phyloP scores from a whole-genome alignment of 208 protist genomes.

The Leptomonas seymouri region DNA sequence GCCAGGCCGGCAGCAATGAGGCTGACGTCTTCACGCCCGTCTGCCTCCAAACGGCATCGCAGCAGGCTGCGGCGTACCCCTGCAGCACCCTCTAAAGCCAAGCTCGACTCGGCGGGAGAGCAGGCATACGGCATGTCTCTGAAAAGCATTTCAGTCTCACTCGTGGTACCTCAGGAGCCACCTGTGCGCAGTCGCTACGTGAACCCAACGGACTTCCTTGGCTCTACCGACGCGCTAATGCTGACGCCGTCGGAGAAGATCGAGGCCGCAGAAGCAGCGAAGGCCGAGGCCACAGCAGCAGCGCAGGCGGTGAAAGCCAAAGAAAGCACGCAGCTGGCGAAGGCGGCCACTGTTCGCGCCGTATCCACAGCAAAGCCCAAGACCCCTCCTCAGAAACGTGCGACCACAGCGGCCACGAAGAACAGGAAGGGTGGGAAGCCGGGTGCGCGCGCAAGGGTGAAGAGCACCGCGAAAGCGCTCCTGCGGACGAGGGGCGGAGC shows the following conservation, averaged over 20 bases:
- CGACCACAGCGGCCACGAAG: not conserved
- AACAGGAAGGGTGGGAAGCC: not conserved
- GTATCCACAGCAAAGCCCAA: not conserved
- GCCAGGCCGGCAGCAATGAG: not conserved
- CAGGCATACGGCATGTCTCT: not conserved
- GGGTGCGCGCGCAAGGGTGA: no score
- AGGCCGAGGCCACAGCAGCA: not conserved
- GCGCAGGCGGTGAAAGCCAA: not conserved
- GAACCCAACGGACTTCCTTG: constrained; percentile 32
- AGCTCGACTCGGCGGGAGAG: not conserved
- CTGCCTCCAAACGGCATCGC: not conserved
- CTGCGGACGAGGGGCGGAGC: no score
- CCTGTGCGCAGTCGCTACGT: constrained; percentile 31
- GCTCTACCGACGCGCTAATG: constrained; percentile 31
- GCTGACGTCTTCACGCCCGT: not conserved
- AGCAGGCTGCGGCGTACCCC: not conserved
- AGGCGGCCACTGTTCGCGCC: not conserved
- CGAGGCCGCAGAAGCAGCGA: not conserved
- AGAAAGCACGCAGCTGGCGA: not conserved
- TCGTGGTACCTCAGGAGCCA: constrained; percentile 9
- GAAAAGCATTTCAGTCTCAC: constrained; percentile 16
- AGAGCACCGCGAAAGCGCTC: not conserved
- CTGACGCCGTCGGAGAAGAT: constrained; percentile 27
- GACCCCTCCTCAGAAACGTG: no score
- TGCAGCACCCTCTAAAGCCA: not conserved